phyloP scores from a whole-genome alignment of 768 basidiomycete species.

The Kwoniella sp. region DNA sequence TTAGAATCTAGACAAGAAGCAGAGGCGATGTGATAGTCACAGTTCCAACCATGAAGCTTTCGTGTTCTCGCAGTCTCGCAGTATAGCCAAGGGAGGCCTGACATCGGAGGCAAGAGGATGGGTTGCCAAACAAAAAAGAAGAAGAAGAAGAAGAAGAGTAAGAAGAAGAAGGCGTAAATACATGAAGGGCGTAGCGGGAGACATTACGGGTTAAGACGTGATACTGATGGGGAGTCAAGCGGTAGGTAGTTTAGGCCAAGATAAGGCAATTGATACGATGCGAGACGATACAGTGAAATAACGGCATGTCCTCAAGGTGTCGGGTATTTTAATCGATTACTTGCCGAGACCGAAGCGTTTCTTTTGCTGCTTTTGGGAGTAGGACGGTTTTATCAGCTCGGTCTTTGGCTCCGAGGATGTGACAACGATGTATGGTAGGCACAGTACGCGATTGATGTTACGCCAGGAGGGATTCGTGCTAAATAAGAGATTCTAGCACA shows the following conservation, averaged over 20 bases:
- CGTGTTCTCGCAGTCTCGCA: no score
- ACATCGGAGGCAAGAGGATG: no score
- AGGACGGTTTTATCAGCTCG: slow-evolving; percentile 2
- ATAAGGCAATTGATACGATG: not conserved
- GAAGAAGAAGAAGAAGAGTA: not conserved
- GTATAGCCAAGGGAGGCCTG: no score
- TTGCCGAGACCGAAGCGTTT: slow-evolving; percentile 57
- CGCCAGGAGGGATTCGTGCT: no score
- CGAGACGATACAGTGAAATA: no score
- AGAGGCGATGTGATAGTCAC: no score
- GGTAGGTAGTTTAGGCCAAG: not conserved
- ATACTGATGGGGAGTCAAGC: not conserved
- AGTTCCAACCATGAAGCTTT: no score
- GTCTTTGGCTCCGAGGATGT: no score
- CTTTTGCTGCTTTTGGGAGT: slow-evolving; percentile 46
- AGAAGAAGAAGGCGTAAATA: slow-evolving; percentile 13
- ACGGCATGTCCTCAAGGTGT: not conserved
- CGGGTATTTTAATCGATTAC: slow-evolving; percentile 22
- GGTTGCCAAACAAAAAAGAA: not conserved
- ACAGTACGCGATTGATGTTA: no score
- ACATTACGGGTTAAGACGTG: slow-evolving; percentile 7
- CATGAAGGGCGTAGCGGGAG: slow-evolving; percentile 14
- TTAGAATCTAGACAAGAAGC: not conserved
- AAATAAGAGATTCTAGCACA: no score
- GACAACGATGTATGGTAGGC: not conserved